Conservation (phyloP, 805 yeast species). For the Nadsonia fulvescens region DNA sequence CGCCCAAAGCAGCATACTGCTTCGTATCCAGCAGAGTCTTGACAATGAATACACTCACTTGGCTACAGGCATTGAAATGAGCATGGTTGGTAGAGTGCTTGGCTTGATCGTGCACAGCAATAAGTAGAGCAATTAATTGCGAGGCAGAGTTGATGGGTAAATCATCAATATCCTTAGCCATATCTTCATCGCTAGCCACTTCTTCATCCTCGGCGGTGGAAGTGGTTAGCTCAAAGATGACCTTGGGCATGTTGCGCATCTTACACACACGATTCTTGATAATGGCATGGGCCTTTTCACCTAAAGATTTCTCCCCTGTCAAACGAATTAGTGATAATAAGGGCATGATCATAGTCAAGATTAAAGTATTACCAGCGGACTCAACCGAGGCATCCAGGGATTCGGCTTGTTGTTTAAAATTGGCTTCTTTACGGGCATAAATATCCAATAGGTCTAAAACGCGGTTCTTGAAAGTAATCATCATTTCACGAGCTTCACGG, state of each 20-base stretch:
- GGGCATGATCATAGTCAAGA: slow-evolving; percentile 32
- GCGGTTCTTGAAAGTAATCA: slow-evolving; percentile 61
- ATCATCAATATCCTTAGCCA: slow-evolving; percentile 8
- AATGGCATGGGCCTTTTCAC: slow-evolving; percentile 58
- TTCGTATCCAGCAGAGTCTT: slow-evolving; percentile 33
- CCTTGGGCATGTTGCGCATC: slow-evolving; percentile 21
- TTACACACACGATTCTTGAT: slow-evolving; percentile 44
- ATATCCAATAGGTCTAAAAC: slow-evolving; percentile 61
- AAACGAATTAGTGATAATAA: slow-evolving; percentile 40
- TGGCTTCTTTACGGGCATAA: too few relatives aligned
- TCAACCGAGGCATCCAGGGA: too few relatives aligned
- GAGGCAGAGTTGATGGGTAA: too few relatives aligned
- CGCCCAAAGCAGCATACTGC: slow-evolving; percentile 21
- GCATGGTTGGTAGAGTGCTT: slow-evolving; percentile 28
- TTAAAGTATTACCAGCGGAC: slow-evolving; percentile 19
- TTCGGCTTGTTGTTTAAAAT: too few relatives aligned
- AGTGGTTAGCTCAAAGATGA: too few relatives aligned
- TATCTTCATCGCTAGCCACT: slow-evolving; percentile 10
- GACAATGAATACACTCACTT: slow-evolving; percentile 45
- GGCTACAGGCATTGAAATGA: slow-evolving; percentile 39
- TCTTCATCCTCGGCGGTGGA: slow-evolving; percentile 10
- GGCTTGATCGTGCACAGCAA: slow-evolving; percentile 21
- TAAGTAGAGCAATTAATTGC: slow-evolving; percentile 12
- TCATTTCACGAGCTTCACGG: slow-evolving; percentile 61
- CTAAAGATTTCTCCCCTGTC: slow-evolving; percentile 53